Conservation (phyloP, 1,284 basidiomycete species). For the Kwoniella shivajii region DNA sequence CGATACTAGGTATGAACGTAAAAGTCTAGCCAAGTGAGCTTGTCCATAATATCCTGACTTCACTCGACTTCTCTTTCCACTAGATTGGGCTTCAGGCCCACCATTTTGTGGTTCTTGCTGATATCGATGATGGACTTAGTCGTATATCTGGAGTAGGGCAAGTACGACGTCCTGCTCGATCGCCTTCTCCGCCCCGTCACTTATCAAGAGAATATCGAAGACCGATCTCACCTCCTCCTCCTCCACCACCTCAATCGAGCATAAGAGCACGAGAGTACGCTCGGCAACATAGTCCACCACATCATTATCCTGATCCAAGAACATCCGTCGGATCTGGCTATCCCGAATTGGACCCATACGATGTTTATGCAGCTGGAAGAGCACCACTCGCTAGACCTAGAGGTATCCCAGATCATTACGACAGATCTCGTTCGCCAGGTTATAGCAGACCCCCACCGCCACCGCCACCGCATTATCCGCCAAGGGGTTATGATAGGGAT, state of each 20-base stretch:
- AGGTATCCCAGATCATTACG: background rate
- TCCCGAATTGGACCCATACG: background rate
- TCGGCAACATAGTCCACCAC: background rate
- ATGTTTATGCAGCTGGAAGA: background rate
- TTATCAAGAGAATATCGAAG: background rate
- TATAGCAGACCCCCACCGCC: conserved; percentile 2
- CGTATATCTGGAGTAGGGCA: conserved; percentile 1
- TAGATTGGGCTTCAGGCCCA: too few relatives aligned
- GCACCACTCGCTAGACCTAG: background rate
- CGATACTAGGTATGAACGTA: background rate
- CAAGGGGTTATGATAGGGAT: background rate
- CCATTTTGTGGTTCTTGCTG: background rate
- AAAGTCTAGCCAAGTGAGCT: conserved; percentile 10
- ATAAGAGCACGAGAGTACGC: background rate
- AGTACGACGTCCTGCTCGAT: background rate
- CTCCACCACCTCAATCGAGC: background rate
- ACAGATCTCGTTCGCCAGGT: background rate
- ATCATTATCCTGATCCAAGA: conserved; percentile 12
- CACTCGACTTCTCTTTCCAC: too few relatives aligned
- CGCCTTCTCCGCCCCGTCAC: background rate
- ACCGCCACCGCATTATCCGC: background rate
- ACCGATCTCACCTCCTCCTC: background rate
- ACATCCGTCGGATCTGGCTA: background rate
- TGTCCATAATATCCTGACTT: background rate
- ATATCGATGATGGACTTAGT: background rate